These are phyloP conservation scores for Aspergillus hiratsukae DNA, from an alignment of 2,329 filamentous ascomycete species.

Conservation along the genomic window DNA sequence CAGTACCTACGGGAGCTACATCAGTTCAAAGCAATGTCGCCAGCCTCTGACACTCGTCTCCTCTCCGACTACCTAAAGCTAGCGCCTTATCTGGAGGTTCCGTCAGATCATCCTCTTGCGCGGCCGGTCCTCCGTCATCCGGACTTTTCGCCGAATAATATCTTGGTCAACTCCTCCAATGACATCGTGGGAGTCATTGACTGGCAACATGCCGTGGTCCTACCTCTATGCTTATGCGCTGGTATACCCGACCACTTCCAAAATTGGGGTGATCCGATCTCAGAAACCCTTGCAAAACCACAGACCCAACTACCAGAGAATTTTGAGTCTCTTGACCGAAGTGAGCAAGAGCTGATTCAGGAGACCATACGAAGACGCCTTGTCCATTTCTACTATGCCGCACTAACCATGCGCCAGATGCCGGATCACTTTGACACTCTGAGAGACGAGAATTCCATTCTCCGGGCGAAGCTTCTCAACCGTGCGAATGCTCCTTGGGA, in stretches of 20 bases:
- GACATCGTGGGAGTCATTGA: constrained; percentile 28
- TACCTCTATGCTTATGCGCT: constrained; percentile 25
- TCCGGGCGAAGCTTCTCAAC: constrained; percentile 22
- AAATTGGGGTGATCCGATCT: constrained; percentile 29
- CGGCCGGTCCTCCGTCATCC: constrained; percentile 22
- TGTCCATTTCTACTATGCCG: constrained; percentile 24
- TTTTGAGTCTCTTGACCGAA: constrained; percentile 17
- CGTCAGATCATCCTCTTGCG: constrained; percentile 12
- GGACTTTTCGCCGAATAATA: constrained; percentile 27
- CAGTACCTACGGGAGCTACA: constrained; percentile 19
- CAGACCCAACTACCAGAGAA: constrained; percentile 20
- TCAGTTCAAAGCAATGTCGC: constrained; percentile 10
- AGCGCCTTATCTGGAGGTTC: constrained; percentile 14
- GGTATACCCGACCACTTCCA: constrained; percentile 32
- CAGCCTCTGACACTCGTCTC: constrained; percentile 9
- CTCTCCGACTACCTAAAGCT: constrained; percentile 15
- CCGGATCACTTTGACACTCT: constrained; percentile 23
- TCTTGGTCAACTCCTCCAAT: constrained; percentile 22
- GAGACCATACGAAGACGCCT: constrained; percentile 19
- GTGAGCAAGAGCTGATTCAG: constrained; percentile 18
- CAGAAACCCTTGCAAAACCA: constrained; percentile 18
- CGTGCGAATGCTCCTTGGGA: constrained; percentile 24
- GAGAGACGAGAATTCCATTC: constrained; percentile 14
- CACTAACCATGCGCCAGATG: constrained; percentile 19
- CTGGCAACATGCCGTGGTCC: constrained; percentile 27